Evolutionary conservation across 2,329 filamentous ascomycete species (phyloP).

Genomic region (Dothidotthia symphoricarpi): DNA sequence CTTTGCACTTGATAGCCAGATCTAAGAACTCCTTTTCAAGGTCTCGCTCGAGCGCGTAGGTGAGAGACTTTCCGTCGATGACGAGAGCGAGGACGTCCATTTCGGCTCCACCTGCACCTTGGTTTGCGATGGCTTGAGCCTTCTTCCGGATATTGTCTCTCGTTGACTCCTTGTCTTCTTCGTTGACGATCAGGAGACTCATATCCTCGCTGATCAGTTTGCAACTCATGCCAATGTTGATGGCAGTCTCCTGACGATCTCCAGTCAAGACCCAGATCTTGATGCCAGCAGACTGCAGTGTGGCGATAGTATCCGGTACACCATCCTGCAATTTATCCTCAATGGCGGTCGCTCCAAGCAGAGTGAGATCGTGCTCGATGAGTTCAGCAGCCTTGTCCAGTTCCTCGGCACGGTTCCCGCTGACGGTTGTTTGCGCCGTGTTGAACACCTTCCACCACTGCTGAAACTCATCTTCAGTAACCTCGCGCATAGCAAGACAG

Average conservation of each 20-base stretch:
- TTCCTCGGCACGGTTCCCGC: conserved; percentile 89
- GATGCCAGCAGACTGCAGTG: conserved; percentile 92
- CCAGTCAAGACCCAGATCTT: conserved; percentile 98
- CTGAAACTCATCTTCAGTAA: conserved; percentile 83
- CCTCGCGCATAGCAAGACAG: conserved; percentile 89
- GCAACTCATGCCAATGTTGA: conserved; percentile 99
- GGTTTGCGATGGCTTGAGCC: conserved; percentile 81
- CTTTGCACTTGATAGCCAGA: conserved; percentile 92
- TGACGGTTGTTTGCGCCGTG: conserved; percentile 81
- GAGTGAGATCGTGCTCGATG: conserved; percentile 86
- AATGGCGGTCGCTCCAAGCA: conserved; percentile 94
- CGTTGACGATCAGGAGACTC: conserved; percentile 95
- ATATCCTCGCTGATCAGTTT: conserved; percentile 98
- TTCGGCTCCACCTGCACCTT: conserved; percentile 73
- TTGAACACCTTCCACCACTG: conserved; percentile 88
- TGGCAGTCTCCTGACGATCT: conserved; percentile 96
- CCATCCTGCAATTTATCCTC: conserved; percentile 96
- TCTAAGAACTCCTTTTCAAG: conserved; percentile 92
- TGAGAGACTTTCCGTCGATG: conserved; percentile 95
- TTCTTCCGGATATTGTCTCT: conserved; percentile 92
- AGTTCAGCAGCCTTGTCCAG: conserved; percentile 95
- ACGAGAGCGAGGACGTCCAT: conserved; percentile 85
- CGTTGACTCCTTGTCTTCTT: conserved; percentile 75
- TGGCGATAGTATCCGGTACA: conserved; percentile 97
- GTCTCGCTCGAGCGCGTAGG: conserved; percentile 88